Evolutionary conservation across 2,329 filamentous ascomycete species (phyloP).

Genomic region (Calonectria pauciramosa): DNA sequence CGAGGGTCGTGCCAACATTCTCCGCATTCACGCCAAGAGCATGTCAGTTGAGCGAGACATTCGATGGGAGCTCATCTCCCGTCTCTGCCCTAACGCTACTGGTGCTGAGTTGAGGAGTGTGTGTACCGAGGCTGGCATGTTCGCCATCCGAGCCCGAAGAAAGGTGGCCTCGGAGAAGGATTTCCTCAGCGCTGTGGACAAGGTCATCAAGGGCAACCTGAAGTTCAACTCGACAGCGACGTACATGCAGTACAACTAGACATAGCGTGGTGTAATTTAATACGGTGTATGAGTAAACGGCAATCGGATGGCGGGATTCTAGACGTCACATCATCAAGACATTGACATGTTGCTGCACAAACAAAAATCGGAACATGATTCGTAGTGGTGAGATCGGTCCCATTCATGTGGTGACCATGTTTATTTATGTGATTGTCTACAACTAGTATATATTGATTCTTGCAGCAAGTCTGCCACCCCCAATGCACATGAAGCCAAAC

Average conservation of each 20-base stretch:
- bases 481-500: conserved; percentile 21
- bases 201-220: conserved; percentile 98
- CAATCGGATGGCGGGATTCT: conserved; percentile 42
- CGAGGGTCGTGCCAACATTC: conserved; percentile 96
- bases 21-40: conserved; percentile 98
- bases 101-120: conserved; percentile 97
- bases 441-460: conserved; percentile 29
- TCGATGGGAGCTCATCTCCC: conserved; percentile 97
- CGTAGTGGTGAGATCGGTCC: not conserved
- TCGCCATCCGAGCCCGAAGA: conserved; percentile 91
- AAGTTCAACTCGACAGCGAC: conserved; percentile 99
- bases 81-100: conserved; percentile 96
- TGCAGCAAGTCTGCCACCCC: conserved; percentile 16
- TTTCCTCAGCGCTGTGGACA: conserved; percentile 97
- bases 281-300: conserved; percentile 52
- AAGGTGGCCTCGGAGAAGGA: conserved; percentile 99
- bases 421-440: conserved; percentile 37
- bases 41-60: conserved; percentile 99
- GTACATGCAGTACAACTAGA: conserved; percentile 99
- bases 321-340: conserved; percentile 41
- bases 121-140: conserved; percentile 98
- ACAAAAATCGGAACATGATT: not conserved
- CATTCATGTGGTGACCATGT: not conserved
- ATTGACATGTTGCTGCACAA: conserved; percentile 37
- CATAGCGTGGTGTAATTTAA: conserved; percentile 44